A percentile compares a stretch with the other conserved stretches of the same genome.
Conservation (phyloP, 495 filamentous ascomycete genomes). For the Bacidia gigantensis region DNA sequence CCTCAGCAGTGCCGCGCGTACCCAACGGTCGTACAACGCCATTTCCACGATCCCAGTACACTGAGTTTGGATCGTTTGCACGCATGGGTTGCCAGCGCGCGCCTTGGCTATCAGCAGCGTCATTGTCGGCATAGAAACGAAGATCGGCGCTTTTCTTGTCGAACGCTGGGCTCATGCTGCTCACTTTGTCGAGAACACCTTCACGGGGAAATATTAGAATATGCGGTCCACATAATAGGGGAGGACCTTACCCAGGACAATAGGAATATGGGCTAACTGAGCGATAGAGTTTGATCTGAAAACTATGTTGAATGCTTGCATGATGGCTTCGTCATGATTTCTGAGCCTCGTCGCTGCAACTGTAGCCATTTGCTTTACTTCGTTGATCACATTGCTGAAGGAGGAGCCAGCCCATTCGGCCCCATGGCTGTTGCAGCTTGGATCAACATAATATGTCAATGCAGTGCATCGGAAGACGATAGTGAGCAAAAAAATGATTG, state of each 20-base stretch:
- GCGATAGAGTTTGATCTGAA: neutral
- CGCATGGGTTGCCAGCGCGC: no score
- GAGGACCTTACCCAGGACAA: no score
- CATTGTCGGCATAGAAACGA: neutral
- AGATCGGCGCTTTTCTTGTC: neutral
- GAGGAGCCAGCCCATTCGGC: neutral
- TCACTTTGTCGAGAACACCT: neutral
- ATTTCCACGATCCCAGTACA: no score
- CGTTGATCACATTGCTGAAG: neutral
- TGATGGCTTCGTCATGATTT: neutral
- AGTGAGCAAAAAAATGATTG: no score
- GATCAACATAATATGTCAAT: neutral
- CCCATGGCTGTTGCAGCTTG: neutral
- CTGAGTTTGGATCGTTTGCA: no score
- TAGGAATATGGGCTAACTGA: no score
- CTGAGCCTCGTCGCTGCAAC: neutral
- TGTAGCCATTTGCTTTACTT: neutral
- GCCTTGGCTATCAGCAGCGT: no score
- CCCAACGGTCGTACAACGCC: no score
- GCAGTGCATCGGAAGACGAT: neutral
- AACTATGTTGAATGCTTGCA: neutral
- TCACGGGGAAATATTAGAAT: no score
- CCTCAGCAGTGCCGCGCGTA: no score
- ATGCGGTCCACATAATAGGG: no score
- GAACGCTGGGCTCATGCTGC: neutral